phyloP scores from a whole-genome alignment of 345 rosid species.

The Kandelia obovata region DNA sequence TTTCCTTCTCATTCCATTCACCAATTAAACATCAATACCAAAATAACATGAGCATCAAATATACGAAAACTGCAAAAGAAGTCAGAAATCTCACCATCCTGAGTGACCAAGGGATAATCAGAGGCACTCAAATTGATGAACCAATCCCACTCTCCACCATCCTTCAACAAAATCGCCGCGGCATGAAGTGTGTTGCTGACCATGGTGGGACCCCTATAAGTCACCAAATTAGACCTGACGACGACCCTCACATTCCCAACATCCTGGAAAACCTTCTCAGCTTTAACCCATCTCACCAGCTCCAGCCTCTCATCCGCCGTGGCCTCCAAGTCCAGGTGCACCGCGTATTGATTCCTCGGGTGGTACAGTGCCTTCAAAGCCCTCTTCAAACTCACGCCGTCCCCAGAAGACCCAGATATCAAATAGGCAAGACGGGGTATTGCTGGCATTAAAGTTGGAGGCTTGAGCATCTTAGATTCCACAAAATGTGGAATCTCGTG shows the following conservation, averaged over 20 bases:
- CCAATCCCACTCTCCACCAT: conserved; percentile 94
- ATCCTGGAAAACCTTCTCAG: conserved; percentile 44
- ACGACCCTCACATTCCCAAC: conserved; percentile 72
- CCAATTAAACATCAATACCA: conserved; percentile 3
- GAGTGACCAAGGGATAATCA: conserved; percentile 86
- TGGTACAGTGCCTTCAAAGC: conserved; percentile 74
- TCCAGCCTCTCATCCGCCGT: conserved; percentile 65
- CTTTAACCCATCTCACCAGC: conserved; percentile 52
- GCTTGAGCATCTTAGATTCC: conserved; percentile 40
- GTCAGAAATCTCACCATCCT: conserved; percentile 56
- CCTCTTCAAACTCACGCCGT: conserved; percentile 68
- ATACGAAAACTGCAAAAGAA: neutral
- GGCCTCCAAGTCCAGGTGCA: conserved; percentile 85
- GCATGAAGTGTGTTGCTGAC: conserved; percentile 90
- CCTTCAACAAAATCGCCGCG: conserved; percentile 66
- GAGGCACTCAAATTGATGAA: conserved; percentile 89
- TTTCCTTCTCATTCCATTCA: neutral
- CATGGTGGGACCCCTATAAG: conserved; percentile 91
- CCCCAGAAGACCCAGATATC: conserved; percentile 78
- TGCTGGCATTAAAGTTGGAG: conserved; percentile 22
- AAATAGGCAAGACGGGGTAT: conserved; percentile 67
- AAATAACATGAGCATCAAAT: neutral
- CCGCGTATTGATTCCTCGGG: conserved; percentile 75
- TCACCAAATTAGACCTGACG: conserved; percentile 71
- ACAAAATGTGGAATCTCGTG: conserved; percentile 38